phyloP scores from a whole-genome alignment of 805 yeast species.

The Yamadazyma laniorum region DNA sequence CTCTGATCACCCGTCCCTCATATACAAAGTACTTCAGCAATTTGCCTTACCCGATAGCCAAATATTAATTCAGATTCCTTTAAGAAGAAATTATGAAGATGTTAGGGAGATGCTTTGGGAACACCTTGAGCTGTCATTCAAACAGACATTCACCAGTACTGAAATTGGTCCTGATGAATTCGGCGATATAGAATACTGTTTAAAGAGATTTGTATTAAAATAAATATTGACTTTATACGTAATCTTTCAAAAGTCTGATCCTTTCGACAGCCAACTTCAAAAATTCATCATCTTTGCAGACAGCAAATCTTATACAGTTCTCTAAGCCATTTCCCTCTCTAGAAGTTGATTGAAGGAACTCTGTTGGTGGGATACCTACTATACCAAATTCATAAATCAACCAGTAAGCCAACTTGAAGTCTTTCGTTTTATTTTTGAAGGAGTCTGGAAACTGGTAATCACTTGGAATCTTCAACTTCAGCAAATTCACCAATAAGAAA shows the following conservation, averaged over 20 bases:
- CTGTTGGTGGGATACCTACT: constrained; percentile 97
- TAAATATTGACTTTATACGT: constrained; percentile 22
- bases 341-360: constrained; percentile 71
- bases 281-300: constrained; percentile 85
- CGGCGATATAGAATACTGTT: constrained; percentile 65
- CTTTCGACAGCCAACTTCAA: constrained; percentile 80
- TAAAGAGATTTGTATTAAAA: constrained; percentile 24
- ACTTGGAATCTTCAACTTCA: constrained; percentile 74
- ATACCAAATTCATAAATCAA: constrained; percentile 88
- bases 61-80: constrained; percentile 73
- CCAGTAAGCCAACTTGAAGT: constrained; percentile 91
- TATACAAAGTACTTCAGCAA: constrained; percentile 54
- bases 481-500: constrained; percentile 83
- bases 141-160: constrained; percentile 33
- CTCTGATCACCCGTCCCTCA: constrained; percentile 72
- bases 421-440: constrained; percentile 62
- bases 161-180: constrained; percentile 84
- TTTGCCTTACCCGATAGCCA: constrained; percentile 44
- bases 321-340: constrained; percentile 67
- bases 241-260: constrained; percentile 67
- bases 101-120: constrained; percentile 65
- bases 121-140: constrained; percentile 41
- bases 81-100: constrained; percentile 61
- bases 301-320: constrained; percentile 87
- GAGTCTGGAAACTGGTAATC: constrained; percentile 76